Conservation (phyloP, 306 rosid genomes). For the Sicyos baderoa region DNA sequence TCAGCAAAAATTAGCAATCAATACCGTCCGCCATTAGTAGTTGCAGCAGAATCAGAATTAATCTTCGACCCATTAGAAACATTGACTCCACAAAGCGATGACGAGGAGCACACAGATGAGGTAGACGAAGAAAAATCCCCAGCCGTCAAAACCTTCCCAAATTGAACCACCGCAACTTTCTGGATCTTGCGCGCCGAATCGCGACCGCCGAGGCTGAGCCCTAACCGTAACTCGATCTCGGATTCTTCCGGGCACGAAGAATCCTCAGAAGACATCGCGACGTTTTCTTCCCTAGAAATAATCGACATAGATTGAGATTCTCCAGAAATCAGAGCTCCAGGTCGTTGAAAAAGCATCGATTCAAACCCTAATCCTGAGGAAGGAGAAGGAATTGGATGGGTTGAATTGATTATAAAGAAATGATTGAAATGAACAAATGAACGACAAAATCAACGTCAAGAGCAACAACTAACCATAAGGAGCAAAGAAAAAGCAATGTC, state of each 20-base stretch:
- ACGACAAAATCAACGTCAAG: conserved; percentile 10
- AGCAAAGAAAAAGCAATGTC: conserved; percentile 14
- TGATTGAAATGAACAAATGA: not conserved
- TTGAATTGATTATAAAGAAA: conserved; percentile 14
- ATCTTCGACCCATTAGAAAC: conserved; percentile 55
- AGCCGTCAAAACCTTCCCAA: conserved; percentile 61
- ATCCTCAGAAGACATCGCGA: conserved; percentile 73
- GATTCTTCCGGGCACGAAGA: conserved; percentile 72
- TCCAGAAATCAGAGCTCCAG: conserved; percentile 12
- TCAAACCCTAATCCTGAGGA: not conserved
- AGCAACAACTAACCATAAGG: conserved; percentile 1
- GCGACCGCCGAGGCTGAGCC: conserved; percentile 49
- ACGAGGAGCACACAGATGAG: conserved; percentile 39
- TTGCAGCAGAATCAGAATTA: conserved; percentile 61
- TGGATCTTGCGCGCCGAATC: conserved; percentile 26
- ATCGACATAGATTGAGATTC: conserved; percentile 51
- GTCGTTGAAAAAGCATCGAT: conserved; percentile 24
- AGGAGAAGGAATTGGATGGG: not conserved
- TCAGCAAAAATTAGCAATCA: not conserved
- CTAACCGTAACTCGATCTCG: conserved; percentile 74
- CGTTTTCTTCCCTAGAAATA: conserved; percentile 56
- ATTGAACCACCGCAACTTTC: conserved; percentile 23
- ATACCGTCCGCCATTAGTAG: conserved; percentile 49
- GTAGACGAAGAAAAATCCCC: conserved; percentile 49
- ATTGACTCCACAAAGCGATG: conserved; percentile 43